Evolutionary conservation across 1,284 basidiomycete genomes (phyloP).

Genomic region (Cyathus olla): DNA sequence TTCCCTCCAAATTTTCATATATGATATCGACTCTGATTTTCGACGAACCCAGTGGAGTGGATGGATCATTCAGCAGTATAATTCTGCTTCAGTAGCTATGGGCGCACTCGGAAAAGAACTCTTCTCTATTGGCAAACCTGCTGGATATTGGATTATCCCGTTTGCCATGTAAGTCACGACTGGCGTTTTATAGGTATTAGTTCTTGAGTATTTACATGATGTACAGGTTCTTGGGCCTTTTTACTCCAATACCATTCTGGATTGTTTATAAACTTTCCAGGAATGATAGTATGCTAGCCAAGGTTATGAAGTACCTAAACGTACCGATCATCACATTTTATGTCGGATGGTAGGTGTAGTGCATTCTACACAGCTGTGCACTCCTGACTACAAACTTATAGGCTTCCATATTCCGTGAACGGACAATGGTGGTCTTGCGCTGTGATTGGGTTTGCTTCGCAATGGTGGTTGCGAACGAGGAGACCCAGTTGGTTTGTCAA

Average conservation of each 20-base stretch:
- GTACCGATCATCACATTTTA: constrained; percentile 62
- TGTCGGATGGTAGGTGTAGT: constrained; percentile 51
- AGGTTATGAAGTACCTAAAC: constrained; percentile 57
- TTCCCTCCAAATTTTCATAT: not conserved
- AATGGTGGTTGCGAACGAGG: constrained; percentile 60
- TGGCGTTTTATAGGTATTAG: not conserved
- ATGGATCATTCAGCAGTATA: constrained; percentile 63
- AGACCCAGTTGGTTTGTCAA: constrained; percentile 62
- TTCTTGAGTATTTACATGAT: not conserved
- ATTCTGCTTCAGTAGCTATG: constrained; percentile 67
- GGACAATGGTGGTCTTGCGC: constrained; percentile 63
- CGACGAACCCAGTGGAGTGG: constrained; percentile 55
- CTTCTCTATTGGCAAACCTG: constrained; percentile 52
- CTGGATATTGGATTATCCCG: constrained; percentile 59
- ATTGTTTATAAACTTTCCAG: constrained; percentile 52
- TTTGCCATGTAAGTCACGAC: constrained; percentile 47
- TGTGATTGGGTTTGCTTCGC: constrained; percentile 57
- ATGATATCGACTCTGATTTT: not conserved
- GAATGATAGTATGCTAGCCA: constrained; percentile 37
- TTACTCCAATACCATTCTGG: constrained; percentile 63
- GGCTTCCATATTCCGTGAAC: constrained; percentile 66
- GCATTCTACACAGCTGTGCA: not conserved
- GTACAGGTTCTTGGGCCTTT: constrained; percentile 55
- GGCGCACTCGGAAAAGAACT: constrained; percentile 65
- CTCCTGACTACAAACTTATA: constrained; percentile 3